Evolutionary conservation across 1,284 basidiomycete species (phyloP).

Genomic region (Rhodotorula sp.): DNA sequence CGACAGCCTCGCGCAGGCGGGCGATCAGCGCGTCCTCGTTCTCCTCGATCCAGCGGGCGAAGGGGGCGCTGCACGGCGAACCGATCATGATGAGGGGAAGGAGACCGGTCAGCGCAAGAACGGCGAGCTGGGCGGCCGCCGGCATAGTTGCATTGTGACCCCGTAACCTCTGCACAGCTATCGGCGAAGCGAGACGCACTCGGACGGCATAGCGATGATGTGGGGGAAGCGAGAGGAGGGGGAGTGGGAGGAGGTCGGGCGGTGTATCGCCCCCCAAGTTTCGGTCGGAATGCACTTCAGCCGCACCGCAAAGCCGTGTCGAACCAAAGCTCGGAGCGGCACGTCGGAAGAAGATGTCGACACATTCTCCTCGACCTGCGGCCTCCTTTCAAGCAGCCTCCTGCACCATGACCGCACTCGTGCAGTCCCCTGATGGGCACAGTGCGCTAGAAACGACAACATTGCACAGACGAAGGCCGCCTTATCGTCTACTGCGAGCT

Average conservation of each 20-base stretch:
- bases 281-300: neutral
- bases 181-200: neutral
- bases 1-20: conserved; percentile 77
- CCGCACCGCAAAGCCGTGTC: no score
- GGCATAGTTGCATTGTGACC: no score
- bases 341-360: no score
- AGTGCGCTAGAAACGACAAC: neutral
- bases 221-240: neutral
- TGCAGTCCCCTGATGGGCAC: no score
- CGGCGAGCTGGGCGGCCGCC: neutral
- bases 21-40: conserved; percentile 74
- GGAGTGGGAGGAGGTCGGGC: neutral
- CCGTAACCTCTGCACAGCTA: no score
- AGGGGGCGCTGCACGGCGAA: conserved; percentile 23
- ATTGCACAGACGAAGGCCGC: neutral
- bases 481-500: neutral
- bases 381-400: no score
- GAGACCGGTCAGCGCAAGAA: neutral
- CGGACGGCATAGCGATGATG: neutral
- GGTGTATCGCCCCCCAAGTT: neutral
- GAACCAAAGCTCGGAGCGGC: no score
- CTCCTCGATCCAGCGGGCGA: conserved; percentile 64
- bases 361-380: no score
- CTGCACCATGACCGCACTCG: no score
- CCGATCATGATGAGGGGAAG: neutral